Base-by-base conservation (phyloP, 305 asterid species). In the Fraxinus latifolia region DNA sequence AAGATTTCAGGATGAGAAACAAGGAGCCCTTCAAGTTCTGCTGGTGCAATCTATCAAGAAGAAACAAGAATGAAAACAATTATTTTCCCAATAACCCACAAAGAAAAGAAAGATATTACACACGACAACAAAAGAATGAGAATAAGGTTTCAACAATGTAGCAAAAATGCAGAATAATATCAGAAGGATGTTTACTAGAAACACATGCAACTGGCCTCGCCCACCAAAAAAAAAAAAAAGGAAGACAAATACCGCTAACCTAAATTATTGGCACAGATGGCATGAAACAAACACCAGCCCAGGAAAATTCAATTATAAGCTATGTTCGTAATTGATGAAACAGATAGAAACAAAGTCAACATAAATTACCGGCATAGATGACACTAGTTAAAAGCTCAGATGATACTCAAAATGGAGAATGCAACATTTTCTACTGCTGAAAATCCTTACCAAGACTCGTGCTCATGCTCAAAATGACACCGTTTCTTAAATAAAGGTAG, bases 11-110 rank as follows among this genome's bases (percentile, higher is more conserved):
- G 93, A 86, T 96, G 99, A 80, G 98, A 92, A 85, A 96, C 86
- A 27, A 96, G 97, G 77, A 96, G 89, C 71, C 96, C 97, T 88
- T 95, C 99, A 31, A 95, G 97, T 91, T 95, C 99, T 0, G 99
- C 99, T 76, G 99, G 99, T 84, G 99, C 98, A 82, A 95, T 97
- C 99, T 95, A 87, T 68, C 42, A 84, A 80, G 78, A 25, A 77
- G 15, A 11, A 81, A 32, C n/a, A 44, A 53, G 47, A 53, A 33
- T 17, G 62, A 33, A 50, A 74, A 7, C 15, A 0, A 14, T 39
- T 39, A 39, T 39, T 9, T 39, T 27, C 3, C 19, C 39, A 31
- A 31, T 67, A 68, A 67, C 37, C 36, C 36, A 27, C 4, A 67
- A 31, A 14, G 37, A 31, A 68, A 29, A 31, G 8, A 14, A 68